Evolutionary conservation across 805 yeast genomes (phyloP).

Genomic region (Yamadazyma endophytica): DNA sequence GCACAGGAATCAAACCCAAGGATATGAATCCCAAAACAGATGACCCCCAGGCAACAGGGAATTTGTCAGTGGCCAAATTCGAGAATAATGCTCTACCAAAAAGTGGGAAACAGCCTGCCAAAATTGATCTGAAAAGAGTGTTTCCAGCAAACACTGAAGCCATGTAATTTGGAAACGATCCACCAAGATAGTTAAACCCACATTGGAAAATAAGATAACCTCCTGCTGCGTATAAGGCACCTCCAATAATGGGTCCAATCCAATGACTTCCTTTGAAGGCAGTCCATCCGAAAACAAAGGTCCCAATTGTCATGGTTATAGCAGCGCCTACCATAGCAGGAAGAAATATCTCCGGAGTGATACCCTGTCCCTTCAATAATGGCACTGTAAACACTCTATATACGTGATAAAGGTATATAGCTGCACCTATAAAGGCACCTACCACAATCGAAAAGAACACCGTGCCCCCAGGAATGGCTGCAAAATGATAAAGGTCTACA

Average conservation of each 20-base stretch:
- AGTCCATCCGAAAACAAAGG: slow-evolving; percentile 50
- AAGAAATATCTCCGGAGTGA: slow-evolving; percentile 41
- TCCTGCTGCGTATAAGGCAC: slow-evolving; percentile 34
- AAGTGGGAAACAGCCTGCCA: slow-evolving; percentile 61
- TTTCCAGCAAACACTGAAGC: slow-evolving; percentile 62
- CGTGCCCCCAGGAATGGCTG: slow-evolving; percentile 43
- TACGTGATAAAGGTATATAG: slow-evolving; percentile 21
- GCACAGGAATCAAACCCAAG: slow-evolving; percentile 41
- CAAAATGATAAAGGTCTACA: slow-evolving; percentile 41
- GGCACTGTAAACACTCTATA: slow-evolving; percentile 19
- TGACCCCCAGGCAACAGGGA: slow-evolving; percentile 60
- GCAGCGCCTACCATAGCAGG: slow-evolving; percentile 40
- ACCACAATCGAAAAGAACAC: slow-evolving; percentile 45
- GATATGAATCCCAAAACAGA: slow-evolving; percentile 43
- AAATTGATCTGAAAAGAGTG: slow-evolving; percentile 42
- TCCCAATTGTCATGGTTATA: slow-evolving; percentile 37
- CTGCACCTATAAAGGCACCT: slow-evolving; percentile 41
- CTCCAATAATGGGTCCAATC: slow-evolving; percentile 46
- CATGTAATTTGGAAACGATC: slow-evolving; percentile 44
- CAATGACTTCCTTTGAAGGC: slow-evolving; percentile 39
- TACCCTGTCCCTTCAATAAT: slow-evolving; percentile 17
- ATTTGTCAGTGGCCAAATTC: slow-evolving; percentile 44
- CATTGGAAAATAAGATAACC: slow-evolving; percentile 49
- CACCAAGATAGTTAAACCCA: slow-evolving; percentile 45
- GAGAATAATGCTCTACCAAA: slow-evolving; percentile 59